Base-by-base conservation (phyloP, 805 yeast genomes). In the Wickerhamomyces rabaulensis region DNA sequence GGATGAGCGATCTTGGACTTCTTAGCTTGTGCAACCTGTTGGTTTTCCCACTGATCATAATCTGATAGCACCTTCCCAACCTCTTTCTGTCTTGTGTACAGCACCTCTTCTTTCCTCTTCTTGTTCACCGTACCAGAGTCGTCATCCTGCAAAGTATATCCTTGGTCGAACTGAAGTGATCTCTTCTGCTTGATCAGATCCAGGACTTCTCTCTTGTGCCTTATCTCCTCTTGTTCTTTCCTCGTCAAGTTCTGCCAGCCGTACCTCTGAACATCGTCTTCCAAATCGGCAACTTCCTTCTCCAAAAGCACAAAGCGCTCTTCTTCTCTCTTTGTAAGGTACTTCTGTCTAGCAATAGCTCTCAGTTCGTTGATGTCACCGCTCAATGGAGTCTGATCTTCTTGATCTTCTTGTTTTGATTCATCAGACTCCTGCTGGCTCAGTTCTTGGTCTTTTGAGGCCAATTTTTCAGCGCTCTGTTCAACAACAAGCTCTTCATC, bases 101-200 rank as follows among this genome's bases (percentile, higher is more conserved):
- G 66, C 2, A 70, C 71, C 3, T 71, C 74, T 42, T 72, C 74
- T 58, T 84, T 85, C 23, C 82, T 62, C 51, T 75, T 74, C 20
- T 69, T 65, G 51, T 82, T 87, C 10, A 78, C 64, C 39, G 71
- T 71, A 2, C 84, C 84, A 15, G 71, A 68, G 13, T 68, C 70
- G 43, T 80, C 88, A 33, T 76, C 78, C 2, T 87, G 89, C 16
- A 84, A 52, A 19, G 67, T 61, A 51, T 80, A 84, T 6, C 69
- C 76, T 7, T 55, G 63, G 4, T 52, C 54, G 7, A 61, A 63
- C 9, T 66, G 62, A 6, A 65, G 20, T 1, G 46, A 68, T 19
- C 71, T 56, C 31, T 66, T 62, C 47, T 73, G 74, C 22, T 67
- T 56, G 16, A 76, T 69, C 26, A 79, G 58, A 2, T 67, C 62